Evolutionary conservation across 2,329 filamentous ascomycete genomes (phyloP).

Genomic region (Arthroderma sp.): DNA sequence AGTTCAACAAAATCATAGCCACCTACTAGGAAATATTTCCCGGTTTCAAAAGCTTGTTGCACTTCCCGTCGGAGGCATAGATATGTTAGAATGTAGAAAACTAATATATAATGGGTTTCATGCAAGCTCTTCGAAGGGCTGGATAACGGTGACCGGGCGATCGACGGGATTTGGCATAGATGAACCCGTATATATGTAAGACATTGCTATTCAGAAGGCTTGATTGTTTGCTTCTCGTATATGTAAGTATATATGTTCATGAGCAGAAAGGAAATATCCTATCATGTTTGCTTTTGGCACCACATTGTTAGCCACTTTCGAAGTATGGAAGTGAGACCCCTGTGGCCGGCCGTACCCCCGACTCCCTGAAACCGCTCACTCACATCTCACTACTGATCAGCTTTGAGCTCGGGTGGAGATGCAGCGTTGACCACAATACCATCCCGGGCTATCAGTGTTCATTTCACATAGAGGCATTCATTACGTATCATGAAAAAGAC

Average conservation of each 20-base stretch:
- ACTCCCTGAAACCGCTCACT: neutral
- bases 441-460: neutral
- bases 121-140: neutral
- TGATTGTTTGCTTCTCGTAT: neutral
- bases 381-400: neutral
- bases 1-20: neutral
- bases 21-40: neutral
- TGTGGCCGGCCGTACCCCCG: neutral
- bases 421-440: neutral
- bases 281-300: slow-evolving; percentile 1
- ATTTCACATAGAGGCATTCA: neutral
- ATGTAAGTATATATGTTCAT: neutral
- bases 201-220: neutral
- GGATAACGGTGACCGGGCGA: neutral
- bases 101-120: neutral
- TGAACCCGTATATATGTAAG: neutral
- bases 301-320: neutral
- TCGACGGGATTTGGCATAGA: neutral
- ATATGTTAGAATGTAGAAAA: neutral
- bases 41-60: neutral
- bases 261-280: neutral
- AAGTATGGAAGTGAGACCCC: neutral
- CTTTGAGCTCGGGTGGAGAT: neutral
- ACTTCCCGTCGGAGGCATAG: neutral
- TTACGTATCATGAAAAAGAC: neutral